phyloP scores from a whole-genome alignment of 2,329 filamentous ascomycete species.

The Colletotrichum australisinense region DNA sequence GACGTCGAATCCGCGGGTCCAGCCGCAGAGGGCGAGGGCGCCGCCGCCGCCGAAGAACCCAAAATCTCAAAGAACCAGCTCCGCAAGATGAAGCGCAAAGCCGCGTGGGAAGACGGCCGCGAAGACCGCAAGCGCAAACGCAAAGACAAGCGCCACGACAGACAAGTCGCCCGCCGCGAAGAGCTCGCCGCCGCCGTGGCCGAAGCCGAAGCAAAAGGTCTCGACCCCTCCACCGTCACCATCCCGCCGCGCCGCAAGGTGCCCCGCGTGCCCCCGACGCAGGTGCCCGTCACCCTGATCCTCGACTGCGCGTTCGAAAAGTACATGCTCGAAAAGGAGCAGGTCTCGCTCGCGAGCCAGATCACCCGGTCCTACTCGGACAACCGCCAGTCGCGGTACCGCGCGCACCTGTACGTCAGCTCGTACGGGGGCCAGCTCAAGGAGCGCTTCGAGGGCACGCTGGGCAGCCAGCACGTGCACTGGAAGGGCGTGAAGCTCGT shows the following conservation, averaged over 20 bases:
- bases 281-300: slow-evolving; percentile 82
- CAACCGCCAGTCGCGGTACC: slow-evolving; percentile 76
- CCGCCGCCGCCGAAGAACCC: slow-evolving; percentile 6
- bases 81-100: slow-evolving; percentile 79
- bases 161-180: slow-evolving; percentile 59
- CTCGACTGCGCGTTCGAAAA: slow-evolving; percentile 94
- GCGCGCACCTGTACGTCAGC: slow-evolving; percentile 79
- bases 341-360: slow-evolving; percentile 84
- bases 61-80: slow-evolving; percentile 84
- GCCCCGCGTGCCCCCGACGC: slow-evolving; percentile 50
- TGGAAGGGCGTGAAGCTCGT: slow-evolving; percentile 86
- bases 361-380: slow-evolving; percentile 91
- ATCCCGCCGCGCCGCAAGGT: slow-evolving; percentile 43
- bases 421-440: slow-evolving; percentile 82
- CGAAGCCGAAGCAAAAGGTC: slow-evolving; percentile 53
- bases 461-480: slow-evolving; percentile 76
- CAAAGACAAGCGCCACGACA: slow-evolving; percentile 65
- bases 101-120: slow-evolving; percentile 81
- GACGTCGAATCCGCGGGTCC: background rate
- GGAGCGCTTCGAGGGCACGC: slow-evolving; percentile 81
- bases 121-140: slow-evolving; percentile 65
- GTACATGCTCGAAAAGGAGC: slow-evolving; percentile 88
- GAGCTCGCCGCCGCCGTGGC: slow-evolving; percentile 63
- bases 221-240: slow-evolving; percentile 50
- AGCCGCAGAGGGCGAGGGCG: background rate